phyloP scores from a whole-genome alignment of 805 yeast genomes.

The Ogataea methylovora region DNA sequence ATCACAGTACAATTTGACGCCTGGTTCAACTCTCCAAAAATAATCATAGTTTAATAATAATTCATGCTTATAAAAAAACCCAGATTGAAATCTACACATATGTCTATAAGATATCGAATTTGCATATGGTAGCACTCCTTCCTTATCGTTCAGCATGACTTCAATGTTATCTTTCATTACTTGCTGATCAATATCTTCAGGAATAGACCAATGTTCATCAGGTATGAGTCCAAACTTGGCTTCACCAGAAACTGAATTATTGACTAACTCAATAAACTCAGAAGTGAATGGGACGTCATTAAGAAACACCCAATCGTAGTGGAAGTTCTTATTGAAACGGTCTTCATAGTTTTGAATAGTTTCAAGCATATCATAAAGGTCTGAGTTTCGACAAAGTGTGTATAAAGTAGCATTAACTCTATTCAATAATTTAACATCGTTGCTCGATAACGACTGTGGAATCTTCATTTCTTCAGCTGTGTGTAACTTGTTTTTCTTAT shows the following conservation, averaged over 20 bases:
- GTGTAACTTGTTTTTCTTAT: too few species aligned
- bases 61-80: conserved; percentile 72
- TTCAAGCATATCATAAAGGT: conserved; percentile 46
- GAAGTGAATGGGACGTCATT: conserved; percentile 60
- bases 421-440: too few species aligned
- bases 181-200: conserved; percentile 25
- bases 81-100: conserved; percentile 87
- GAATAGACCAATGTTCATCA: conserved; percentile 61
- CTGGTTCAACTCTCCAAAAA: conserved; percentile 94
- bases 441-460: too few species aligned
- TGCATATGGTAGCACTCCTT: conserved; percentile 50
- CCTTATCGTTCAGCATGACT: conserved; percentile 14
- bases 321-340: conserved; percentile 52
- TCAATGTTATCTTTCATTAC: conserved; percentile 13
- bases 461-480: too few species aligned
- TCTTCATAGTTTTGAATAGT: conserved; percentile 60
- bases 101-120: conserved; percentile 62
- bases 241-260: conserved; percentile 48
- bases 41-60: conserved; percentile 63
- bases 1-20: conserved; percentile 69
- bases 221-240: conserved; percentile 59
- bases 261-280: conserved; percentile 43
- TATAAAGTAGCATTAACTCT: conserved; percentile 59
- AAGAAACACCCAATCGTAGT: conserved; percentile 75
- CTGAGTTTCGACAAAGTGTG: conserved; percentile 63